phyloP scores from a whole-genome alignment of 1,284 basidiomycete genomes.

The Rhodotorula sp. region DNA sequence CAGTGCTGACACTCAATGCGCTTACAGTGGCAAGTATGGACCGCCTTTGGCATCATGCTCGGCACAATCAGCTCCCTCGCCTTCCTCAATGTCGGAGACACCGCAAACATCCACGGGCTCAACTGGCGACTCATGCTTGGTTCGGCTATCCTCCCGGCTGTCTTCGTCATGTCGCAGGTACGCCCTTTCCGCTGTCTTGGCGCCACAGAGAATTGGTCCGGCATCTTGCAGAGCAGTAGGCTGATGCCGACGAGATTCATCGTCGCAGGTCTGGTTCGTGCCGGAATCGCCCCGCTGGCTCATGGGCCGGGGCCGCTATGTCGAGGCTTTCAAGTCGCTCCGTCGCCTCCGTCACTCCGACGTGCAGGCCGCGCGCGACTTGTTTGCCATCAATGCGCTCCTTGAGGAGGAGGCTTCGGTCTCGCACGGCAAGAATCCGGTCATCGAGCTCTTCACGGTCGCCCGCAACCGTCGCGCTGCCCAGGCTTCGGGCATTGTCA shows the following conservation, averaged over 20 bases:
- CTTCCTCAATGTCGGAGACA: conserved; percentile 36
- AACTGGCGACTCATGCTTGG: conserved; percentile 23
- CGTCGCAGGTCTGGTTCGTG: not conserved
- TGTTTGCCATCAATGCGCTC: conserved; percentile 64
- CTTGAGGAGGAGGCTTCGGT: conserved; percentile 65
- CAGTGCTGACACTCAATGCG: no score
- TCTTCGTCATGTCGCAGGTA: conserved; percentile 30
- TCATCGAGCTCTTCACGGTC: conserved; percentile 48
- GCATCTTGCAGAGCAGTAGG: no score
- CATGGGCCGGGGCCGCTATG: conserved; percentile 67
- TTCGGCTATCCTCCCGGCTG: conserved; percentile 50
- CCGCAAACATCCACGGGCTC: conserved; percentile 13
- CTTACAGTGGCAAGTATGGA: conserved; percentile 43
- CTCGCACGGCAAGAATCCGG: conserved; percentile 53
- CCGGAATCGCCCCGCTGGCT: conserved; percentile 65
- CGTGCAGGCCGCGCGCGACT: conserved; percentile 72
- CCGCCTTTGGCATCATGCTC: conserved; percentile 56
- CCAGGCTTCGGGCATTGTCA: conserved; percentile 65
- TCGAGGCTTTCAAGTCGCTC: conserved; percentile 66
- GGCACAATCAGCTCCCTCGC: conserved; percentile 44
- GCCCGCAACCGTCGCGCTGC: conserved; percentile 73
- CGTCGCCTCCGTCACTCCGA: conserved; percentile 63
- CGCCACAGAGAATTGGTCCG: no score
- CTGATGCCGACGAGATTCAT: no score
- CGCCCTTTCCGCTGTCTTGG: no score